Conservation (phyloP, 2,329 filamentous ascomycete genomes). For the Botryotinia calthae region DNA sequence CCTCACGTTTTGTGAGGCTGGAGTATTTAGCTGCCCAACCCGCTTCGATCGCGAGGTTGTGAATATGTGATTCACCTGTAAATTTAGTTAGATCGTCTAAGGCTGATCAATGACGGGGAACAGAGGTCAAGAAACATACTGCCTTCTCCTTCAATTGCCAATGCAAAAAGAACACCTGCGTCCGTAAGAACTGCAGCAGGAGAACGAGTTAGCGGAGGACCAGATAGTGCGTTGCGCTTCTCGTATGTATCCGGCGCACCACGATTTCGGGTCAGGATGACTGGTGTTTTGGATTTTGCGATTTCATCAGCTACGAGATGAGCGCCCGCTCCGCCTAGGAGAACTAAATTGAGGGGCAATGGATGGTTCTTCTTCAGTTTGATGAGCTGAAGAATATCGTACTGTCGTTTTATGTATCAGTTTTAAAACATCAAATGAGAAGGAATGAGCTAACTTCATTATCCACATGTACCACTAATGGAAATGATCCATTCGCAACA, state of each 20-base stretch:
- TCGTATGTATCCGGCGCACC: slow-evolving; percentile 41
- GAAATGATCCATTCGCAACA: slow-evolving; percentile 42
- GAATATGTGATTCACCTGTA: slow-evolving; percentile 41
- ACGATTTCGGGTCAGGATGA: slow-evolving; percentile 45
- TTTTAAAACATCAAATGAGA: background rate
- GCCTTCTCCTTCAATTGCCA: slow-evolving; percentile 38
- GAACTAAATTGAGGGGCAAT: slow-evolving; percentile 38
- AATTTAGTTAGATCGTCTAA: slow-evolving; percentile 1
- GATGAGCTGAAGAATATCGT: slow-evolving; percentile 45
- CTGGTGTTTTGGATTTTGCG: slow-evolving; percentile 42
- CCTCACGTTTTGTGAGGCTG: slow-evolving; percentile 38
- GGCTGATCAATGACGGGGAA: background rate
- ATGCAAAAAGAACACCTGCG: slow-evolving; percentile 42
- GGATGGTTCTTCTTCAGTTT: slow-evolving; percentile 42
- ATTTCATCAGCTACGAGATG: slow-evolving; percentile 43
- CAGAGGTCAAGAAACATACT: background rate
- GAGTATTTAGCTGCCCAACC: slow-evolving; percentile 45
- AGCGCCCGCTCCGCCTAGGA: slow-evolving; percentile 44
- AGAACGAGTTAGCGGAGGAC: slow-evolving; percentile 44
- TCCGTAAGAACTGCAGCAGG: slow-evolving; percentile 43
- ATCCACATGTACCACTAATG: slow-evolving; percentile 43
- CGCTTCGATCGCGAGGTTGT: slow-evolving; percentile 43
- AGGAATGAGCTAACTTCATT: slow-evolving; percentile 38
- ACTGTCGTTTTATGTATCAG: slow-evolving; percentile 32
- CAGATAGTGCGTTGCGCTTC: slow-evolving; percentile 41